phyloP scores from a whole-genome alignment of 2,329 filamentous ascomycete species.

The Ceratocystis cubensis region DNA sequence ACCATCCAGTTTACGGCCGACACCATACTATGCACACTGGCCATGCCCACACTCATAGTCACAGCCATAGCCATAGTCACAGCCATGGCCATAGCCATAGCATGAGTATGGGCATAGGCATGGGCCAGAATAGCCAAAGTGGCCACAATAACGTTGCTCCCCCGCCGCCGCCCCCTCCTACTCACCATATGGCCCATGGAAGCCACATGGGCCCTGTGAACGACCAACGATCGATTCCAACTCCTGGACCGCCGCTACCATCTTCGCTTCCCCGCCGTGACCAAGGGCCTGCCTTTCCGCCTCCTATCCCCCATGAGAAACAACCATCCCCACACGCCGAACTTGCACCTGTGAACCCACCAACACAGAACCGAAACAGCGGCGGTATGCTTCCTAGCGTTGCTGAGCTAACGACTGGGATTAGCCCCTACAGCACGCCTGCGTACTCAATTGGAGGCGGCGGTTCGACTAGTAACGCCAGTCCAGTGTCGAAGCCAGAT shows the following conservation, averaged over 20 bases:
- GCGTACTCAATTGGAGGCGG: slow-evolving; percentile 35
- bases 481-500: slow-evolving; percentile 30
- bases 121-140: slow-evolving; percentile 6
- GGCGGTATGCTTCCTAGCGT: slow-evolving; percentile 44
- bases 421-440: slow-evolving; percentile 48
- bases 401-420: slow-evolving; percentile 50
- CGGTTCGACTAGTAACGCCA: slow-evolving; percentile 28
- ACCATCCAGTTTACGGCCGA: slow-evolving; percentile 34
- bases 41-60: slow-evolving; percentile 19
- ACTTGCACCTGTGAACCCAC: slow-evolving; percentile 19
- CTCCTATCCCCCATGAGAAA: slow-evolving; percentile 26
- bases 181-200: slow-evolving; percentile 27
- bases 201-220: slow-evolving; percentile 41
- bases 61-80: slow-evolving; percentile 27
- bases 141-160: slow-evolving; percentile 18
- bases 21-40: slow-evolving; percentile 28
- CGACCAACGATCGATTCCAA: slow-evolving; percentile 33
- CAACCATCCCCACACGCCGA: slow-evolving; percentile 11
- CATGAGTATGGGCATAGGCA: slow-evolving; percentile 23
- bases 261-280: slow-evolving; percentile 24
- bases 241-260: slow-evolving; percentile 25
- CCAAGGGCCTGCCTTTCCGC: slow-evolving; percentile 20
- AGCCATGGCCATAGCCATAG: slow-evolving; percentile 26
- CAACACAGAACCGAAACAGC: slow-evolving; percentile 28
- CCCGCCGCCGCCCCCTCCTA: slow-evolving; percentile 23